Base-by-base conservation (phyloP, 305 asterid species). In the Fraxinus floribunda region DNA sequence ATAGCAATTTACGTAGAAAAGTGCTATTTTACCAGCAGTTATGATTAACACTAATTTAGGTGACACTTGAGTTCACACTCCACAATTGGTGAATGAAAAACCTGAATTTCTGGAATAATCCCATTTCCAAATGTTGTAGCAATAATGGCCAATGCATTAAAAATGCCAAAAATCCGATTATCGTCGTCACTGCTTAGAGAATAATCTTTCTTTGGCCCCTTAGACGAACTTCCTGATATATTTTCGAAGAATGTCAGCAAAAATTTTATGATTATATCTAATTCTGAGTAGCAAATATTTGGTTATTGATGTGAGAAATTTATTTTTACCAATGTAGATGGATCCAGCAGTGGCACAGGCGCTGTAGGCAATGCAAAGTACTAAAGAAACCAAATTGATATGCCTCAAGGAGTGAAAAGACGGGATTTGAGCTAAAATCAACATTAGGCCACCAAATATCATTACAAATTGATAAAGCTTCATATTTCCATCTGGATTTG, bases 81-180 rank as follows among this genome's bases (percentile, higher is more conserved):
- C 55, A 46, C n/a, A 46, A 46, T 49, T 15, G 22, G 24, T 5
- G 64, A 52, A 52, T 0, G 20, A 16, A 49, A 9, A 3, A 92
- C 98, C 97, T 94, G 98, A 80, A 95, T 94, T 85, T 94, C 98
- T 57, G 98, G 98, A 78, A 94, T 93, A 78, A 95, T 95, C 46
- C 98, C 99, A 83, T 94, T 95, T 83, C 99, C 99, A 86, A 83
- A 93, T 57, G 97, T 88, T 64, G 99, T 94, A 86, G 99, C 98
- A 77, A 95, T 88, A 26, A 95, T 93, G 82, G 98, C 98, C 66
- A 95, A 73, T 5, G 99, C 88, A 82, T 92, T 95, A 34, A 95
- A 93, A 32, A 90, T 15, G n/a, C 94, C 92, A 72, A 94, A 94
- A 24, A 89, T 46, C 7, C 88, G 90, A 1, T 89, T 93, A 81